Conservation (phyloP, 2,329 filamentous ascomycete species). For the Magnaporthiopsis incrustans region DNA sequence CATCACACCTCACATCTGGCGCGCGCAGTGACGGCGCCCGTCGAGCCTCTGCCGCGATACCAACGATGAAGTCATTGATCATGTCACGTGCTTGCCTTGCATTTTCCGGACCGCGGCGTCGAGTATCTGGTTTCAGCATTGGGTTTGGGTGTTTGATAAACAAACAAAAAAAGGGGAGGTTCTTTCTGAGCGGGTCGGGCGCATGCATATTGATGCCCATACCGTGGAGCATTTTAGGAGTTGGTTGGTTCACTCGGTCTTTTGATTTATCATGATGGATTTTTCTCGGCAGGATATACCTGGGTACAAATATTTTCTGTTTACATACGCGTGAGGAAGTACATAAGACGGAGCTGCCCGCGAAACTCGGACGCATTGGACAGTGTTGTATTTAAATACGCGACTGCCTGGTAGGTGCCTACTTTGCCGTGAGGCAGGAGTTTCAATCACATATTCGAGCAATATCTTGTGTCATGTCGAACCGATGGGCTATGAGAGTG, state of each 20-base stretch:
- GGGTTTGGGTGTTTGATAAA: not conserved
- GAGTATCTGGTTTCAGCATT: not conserved
- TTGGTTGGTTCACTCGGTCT: not conserved
- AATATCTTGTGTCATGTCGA: not conserved
- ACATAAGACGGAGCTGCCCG: not conserved
- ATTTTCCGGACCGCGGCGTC: not conserved
- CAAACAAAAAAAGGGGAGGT: not conserved
- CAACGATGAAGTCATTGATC: slow-evolving; percentile 15
- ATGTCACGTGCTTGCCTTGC: not conserved
- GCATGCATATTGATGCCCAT: not conserved
- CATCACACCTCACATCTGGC: not conserved
- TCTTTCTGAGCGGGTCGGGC: not conserved
- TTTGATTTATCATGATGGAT: not conserved
- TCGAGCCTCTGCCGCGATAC: slow-evolving; percentile 23
- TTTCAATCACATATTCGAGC: not conserved
- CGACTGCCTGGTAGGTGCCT: too few relatives aligned
- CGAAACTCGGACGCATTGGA: not conserved
- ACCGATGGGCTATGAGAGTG: not conserved
- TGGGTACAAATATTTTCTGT: not conserved
- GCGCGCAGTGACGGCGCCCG: slow-evolving; percentile 1
- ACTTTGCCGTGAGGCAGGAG: not conserved
- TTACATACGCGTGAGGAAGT: not conserved
- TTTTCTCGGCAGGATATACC: not conserved
- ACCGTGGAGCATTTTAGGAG: not conserved
- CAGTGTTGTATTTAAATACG: not conserved